These are phyloP conservation scores for Pisolithus orientalis DNA, from an alignment of 768 basidiomycete genomes.

Conservation along the genomic window DNA sequence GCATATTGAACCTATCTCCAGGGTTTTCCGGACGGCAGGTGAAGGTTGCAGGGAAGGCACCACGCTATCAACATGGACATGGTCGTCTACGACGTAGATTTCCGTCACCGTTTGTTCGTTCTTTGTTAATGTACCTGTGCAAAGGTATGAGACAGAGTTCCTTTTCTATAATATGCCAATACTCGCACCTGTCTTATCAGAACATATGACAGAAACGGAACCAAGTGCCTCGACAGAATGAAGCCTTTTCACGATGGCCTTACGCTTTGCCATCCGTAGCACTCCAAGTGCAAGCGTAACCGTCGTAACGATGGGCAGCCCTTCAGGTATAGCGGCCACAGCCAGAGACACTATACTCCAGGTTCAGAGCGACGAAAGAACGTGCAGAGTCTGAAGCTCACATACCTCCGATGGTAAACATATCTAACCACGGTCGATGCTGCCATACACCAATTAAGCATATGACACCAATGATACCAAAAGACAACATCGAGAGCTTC, in stretches of 20 bases:
- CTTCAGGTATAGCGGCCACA: constrained; percentile 98
- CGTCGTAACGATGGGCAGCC: constrained; percentile 93
- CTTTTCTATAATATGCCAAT: not conserved
- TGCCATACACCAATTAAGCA: constrained; percentile 87
- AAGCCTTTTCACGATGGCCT: constrained; percentile 95
- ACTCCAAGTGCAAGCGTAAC: constrained; percentile 95
- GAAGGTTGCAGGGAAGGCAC: constrained; percentile 46
- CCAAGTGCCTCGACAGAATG: constrained; percentile 93
- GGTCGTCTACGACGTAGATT: constrained; percentile 83
- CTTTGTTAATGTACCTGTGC: constrained; percentile 78
- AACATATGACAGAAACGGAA: constrained; percentile 95
- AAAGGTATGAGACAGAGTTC: not conserved
- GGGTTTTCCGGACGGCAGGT: constrained; percentile 63
- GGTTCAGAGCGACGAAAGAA: constrained; percentile 1
- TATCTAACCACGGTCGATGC: constrained; percentile 85
- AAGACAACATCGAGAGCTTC: constrained; percentile 83
- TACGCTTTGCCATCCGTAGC: constrained; percentile 87
- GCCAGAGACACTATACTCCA: constrained; percentile 77
- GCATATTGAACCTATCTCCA: constrained; percentile 83
- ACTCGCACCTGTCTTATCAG: constrained; percentile 82
- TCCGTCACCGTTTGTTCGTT: constrained; percentile 95
- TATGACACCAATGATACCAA: constrained; percentile 92
- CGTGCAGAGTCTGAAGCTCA: not conserved
- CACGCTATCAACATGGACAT: constrained; percentile 48
- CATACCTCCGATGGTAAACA: constrained; percentile 98